Evolutionary conservation across 768 basidiomycete genomes (phyloP).

Genomic region (Roridomyces roridus): DNA sequence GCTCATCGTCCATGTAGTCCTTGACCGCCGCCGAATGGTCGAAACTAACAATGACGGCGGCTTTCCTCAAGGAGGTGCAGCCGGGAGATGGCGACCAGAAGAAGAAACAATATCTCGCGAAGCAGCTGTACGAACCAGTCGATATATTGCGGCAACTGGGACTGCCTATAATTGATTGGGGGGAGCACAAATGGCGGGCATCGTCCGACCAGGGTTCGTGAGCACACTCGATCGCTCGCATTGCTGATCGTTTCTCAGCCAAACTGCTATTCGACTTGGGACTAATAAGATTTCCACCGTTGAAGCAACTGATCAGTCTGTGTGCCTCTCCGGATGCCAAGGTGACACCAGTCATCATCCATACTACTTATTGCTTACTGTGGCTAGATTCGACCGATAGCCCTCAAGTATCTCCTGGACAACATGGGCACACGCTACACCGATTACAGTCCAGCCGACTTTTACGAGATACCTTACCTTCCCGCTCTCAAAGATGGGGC

Average conservation of each 20-base stretch:
- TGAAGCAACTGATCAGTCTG: constrained; percentile 69
- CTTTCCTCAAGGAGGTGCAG: constrained; percentile 69
- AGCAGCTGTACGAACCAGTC: constrained; percentile 85
- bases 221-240: neutral
- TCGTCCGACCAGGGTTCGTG: constrained; percentile 84
- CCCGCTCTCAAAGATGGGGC: constrained; percentile 68
- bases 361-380: neutral
- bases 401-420: constrained; percentile 84
- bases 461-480: constrained; percentile 72
- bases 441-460: constrained; percentile 61
- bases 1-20: constrained; percentile 15
- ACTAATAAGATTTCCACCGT: constrained; percentile 64
- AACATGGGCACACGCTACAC: constrained; percentile 68
- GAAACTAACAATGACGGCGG: constrained; percentile 71
- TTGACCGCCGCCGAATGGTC: constrained; percentile 50
- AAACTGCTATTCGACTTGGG: constrained; percentile 81
- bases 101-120: constrained; percentile 61
- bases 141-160: constrained; percentile 73
- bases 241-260: constrained; percentile 49
- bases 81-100: constrained; percentile 35
- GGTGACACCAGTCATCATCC: constrained; percentile 26
- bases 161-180: constrained; percentile 91
- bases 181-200: constrained; percentile 78
- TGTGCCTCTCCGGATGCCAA: constrained; percentile 62
- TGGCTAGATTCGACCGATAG: constrained; percentile 52